These are phyloP conservation scores for Boletus rubescentipes DNA, from an alignment of 768 basidiomycete species.

Conservation along the genomic window DNA sequence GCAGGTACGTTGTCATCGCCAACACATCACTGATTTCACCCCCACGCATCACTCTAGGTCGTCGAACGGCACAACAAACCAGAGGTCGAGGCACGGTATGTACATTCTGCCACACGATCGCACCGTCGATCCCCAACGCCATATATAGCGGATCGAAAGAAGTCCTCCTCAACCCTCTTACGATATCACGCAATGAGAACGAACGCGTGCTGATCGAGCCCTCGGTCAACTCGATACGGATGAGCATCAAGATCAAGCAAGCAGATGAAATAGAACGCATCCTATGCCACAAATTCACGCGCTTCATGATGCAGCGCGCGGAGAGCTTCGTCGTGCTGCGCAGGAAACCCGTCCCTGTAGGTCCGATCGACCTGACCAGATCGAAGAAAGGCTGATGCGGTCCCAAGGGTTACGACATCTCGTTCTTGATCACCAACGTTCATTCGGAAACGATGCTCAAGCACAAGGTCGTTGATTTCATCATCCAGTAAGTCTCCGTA, in stretches of 20 bases:
- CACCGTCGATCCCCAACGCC: slow-evolving; percentile 1
- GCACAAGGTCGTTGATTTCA: slow-evolving; percentile 99
- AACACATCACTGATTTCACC: slow-evolving; percentile 1
- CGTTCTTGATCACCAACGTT: slow-evolving; percentile 95
- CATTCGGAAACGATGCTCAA: slow-evolving; percentile 99
- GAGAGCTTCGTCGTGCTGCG: slow-evolving; percentile 97
- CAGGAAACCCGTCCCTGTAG: slow-evolving; percentile 86
- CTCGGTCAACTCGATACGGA: slow-evolving; percentile 93
- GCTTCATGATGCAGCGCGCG: slow-evolving; percentile 99
- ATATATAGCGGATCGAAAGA: slow-evolving; percentile 81
- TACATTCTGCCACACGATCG: not conserved
- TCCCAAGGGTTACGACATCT: slow-evolving; percentile 92
- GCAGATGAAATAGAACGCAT: slow-evolving; percentile 99
- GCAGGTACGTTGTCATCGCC: slow-evolving; percentile 40
- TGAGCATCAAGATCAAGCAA: slow-evolving; percentile 98
- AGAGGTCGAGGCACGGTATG: slow-evolving; percentile 86
- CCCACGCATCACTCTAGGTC: slow-evolving; percentile 47
- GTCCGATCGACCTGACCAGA: slow-evolving; percentile 28
- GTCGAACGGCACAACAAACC: slow-evolving; percentile 98
- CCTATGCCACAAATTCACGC: slow-evolving; percentile 95
- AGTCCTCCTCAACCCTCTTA: slow-evolving; percentile 89
- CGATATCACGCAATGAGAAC: slow-evolving; percentile 95
- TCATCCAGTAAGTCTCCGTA: slow-evolving; percentile 77
- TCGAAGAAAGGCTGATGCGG: slow-evolving; percentile 8
- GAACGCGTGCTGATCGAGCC: slow-evolving; percentile 97